These are phyloP conservation scores for Phytophthora brassicae DNA, from an alignment of 352 stramenopile genomes.

Conservation along the genomic window DNA sequence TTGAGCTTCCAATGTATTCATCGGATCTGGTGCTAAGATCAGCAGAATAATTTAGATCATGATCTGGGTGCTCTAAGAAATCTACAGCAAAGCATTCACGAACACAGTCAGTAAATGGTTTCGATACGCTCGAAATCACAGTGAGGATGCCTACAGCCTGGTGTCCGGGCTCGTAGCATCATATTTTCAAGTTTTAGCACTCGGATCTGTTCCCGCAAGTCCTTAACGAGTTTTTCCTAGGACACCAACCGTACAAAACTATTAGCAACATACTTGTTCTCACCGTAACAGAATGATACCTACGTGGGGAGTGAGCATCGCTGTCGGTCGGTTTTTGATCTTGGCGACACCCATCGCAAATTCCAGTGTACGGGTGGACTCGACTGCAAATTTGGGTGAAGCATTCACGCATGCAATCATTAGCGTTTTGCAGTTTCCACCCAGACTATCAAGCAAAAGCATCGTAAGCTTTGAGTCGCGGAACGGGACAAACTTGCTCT, in stretches of 20 bases:
- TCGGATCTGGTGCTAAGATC: conserved; percentile 3
- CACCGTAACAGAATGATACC: not conserved
- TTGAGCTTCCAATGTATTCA: not conserved
- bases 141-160: conserved; percentile 46
- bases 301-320: conserved; percentile 66
- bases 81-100: conserved; percentile 26
- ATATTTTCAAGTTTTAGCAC: conserved; percentile 70
- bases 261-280: not conserved
- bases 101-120: not conserved
- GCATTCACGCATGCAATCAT: conserved; percentile 81
- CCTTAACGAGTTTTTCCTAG: conserved; percentile 71
- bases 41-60: not conserved
- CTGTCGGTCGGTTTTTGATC: conserved; percentile 75
- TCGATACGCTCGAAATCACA: not conserved
- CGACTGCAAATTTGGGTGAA: conserved; percentile 51
- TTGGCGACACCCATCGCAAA: conserved; percentile 82
- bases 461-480: conserved; percentile 79
- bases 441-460: conserved; percentile 72
- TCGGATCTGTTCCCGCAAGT: conserved; percentile 69
- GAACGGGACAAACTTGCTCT: conserved; percentile 64
- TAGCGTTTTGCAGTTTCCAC: conserved; percentile 74
- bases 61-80: conserved; percentile 45
- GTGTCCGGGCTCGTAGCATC: conserved; percentile 63
- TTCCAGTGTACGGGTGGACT: conserved; percentile 70
- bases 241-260: not conserved